A percentile compares a stretch with the other conserved stretches of the same genome.
phyloP scores from a whole-genome alignment of 2,329 filamentous ascomycete species.

The Microdochium paspali region DNA sequence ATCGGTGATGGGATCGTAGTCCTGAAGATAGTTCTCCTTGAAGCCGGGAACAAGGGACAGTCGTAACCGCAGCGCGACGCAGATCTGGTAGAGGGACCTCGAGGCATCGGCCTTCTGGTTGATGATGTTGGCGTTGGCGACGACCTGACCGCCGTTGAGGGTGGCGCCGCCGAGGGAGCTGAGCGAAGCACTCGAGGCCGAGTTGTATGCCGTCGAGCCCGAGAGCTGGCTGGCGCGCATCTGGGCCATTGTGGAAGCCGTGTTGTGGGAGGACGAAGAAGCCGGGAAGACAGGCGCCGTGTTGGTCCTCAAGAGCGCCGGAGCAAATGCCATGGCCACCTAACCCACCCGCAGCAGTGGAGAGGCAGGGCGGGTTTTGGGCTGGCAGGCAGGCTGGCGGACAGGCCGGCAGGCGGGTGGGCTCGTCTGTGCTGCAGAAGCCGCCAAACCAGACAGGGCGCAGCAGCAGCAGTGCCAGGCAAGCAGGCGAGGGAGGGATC shows the following conservation, averaged over 20 bases:
- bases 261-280: conserved; percentile 34
- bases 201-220: conserved; percentile 44
- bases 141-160: conserved; percentile 46
- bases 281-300: conserved; percentile 45
- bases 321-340: conserved; percentile 48
- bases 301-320: conserved; percentile 45
- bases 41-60: conserved; percentile 73
- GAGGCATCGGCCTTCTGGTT: conserved; percentile 92
- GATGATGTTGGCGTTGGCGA: conserved; percentile 88
- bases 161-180: conserved; percentile 27
- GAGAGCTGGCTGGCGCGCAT: conserved; percentile 53
- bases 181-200: conserved; percentile 6
- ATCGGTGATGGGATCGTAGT: conserved; percentile 49
- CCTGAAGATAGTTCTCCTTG: conserved; percentile 60
- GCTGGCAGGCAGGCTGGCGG: not conserved
- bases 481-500: not conserved
- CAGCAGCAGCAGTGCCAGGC: not conserved
- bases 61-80: conserved; percentile 72
- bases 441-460: not conserved
- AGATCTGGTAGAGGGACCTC: conserved; percentile 90
- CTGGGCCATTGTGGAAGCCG: conserved; percentile 39
- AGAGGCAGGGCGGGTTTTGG: not conserved
- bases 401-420: not conserved
- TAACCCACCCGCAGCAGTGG: conserved; percentile 15
- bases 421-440: not conserved